Conservation (phyloP, 129 eudicot species). For the Flaveria bidentis region DNA sequence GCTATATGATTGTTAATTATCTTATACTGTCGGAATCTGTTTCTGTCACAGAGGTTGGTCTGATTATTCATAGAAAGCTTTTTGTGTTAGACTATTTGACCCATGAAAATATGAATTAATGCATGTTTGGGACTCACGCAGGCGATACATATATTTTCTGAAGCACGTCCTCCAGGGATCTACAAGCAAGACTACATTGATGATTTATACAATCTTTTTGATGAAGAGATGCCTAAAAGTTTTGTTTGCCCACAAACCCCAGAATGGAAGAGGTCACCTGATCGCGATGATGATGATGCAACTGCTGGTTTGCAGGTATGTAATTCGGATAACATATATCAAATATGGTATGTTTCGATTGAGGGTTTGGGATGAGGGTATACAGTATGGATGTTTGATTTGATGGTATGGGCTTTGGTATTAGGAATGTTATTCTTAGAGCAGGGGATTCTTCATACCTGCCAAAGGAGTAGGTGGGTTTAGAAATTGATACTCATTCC, state of each 20-base stretch:
- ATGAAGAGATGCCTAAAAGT: constrained; percentile 47
- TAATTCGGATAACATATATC: not conserved
- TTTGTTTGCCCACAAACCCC: constrained; percentile 70
- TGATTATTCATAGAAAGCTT: not conserved
- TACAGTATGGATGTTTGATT: not conserved
- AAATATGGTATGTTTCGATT: not conserved
- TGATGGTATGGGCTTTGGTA: not conserved
- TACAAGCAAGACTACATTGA: constrained; percentile 66
- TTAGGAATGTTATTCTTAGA: not conserved
- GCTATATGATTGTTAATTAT: constrained; percentile 67
- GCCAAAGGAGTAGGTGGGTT: too few relatives aligned
- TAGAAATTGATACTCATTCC: too few relatives aligned
- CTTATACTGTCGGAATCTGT: constrained; percentile 46
- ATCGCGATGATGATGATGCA: constrained; percentile 54
- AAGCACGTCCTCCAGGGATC: constrained; percentile 66
- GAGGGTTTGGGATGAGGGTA: not conserved
- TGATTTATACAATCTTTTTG: constrained; percentile 50
- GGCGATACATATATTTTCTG: constrained; percentile 60
- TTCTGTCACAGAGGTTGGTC: constrained; percentile 60
- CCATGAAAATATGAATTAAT: constrained; percentile 15
- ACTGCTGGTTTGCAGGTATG: constrained; percentile 48
- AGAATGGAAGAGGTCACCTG: constrained; percentile 69
- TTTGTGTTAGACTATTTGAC: constrained; percentile 3
- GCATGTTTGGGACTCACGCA: constrained; percentile 29
- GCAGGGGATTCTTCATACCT: not conserved